A percentile compares a stretch with the other conserved stretches of the same genome.
phyloP scores from a whole-genome alignment of 1,284 basidiomycete species.

The Thecaphora frezii region DNA sequence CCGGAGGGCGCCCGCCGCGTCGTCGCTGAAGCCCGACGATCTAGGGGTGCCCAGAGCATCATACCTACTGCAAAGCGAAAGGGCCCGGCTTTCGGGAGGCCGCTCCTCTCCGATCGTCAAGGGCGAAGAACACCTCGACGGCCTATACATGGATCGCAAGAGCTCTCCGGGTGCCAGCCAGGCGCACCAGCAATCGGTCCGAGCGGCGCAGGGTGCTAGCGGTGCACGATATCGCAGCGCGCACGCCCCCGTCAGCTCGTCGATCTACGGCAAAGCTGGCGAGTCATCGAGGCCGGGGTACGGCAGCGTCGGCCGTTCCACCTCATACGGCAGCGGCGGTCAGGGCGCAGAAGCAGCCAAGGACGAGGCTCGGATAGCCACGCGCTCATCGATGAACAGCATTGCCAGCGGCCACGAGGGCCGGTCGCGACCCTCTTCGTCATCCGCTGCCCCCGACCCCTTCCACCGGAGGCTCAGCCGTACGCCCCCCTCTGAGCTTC shows the following conservation, averaged over 20 bases:
- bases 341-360: background rate
- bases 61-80: slow-evolving; percentile 18
- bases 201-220: background rate
- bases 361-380: background rate
- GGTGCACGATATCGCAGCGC: background rate
- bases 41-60: slow-evolving; percentile 17
- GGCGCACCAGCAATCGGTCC: background rate
- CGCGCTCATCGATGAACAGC: background rate
- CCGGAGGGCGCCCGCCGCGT: slow-evolving; percentile 13
- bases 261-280: background rate
- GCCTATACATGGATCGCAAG: background rate
- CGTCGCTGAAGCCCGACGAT: slow-evolving; percentile 12
- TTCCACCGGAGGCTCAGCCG: background rate
- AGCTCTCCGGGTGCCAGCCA: background rate
- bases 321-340: background rate
- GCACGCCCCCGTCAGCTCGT: background rate
- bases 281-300: background rate
- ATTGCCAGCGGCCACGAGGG: background rate
- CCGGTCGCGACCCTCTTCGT: too few relatives aligned
- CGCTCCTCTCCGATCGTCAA: slow-evolving; percentile 9
- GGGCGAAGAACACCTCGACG: slow-evolving; percentile 8
- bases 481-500: background rate
- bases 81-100: slow-evolving; percentile 12
- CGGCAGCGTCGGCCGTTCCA: background rate
- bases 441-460: background rate